Evolutionary conservation across 108 stramenopile genomes (phyloP), one percentile per base, ranked within the genome.

Genomic region (Discostella stelligeroides): DNA sequence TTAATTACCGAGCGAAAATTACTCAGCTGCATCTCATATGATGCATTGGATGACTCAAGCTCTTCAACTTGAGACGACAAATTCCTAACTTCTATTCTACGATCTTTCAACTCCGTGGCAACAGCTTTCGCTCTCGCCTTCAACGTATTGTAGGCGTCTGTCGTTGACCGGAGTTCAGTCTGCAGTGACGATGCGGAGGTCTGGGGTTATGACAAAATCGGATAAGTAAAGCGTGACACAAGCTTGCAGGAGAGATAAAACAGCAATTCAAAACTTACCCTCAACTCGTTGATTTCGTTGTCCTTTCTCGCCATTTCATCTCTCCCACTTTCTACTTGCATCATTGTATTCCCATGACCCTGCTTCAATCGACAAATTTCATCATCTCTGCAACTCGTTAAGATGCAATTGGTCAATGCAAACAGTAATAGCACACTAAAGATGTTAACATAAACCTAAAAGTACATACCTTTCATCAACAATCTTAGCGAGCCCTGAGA

Each of bases 31-130:
- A 82, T 80, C 15, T 80, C 65, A 23, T 88, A 60, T 10, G 51
- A 56, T 60, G 67, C 46, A 37, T 91, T 92, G 14, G 61, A 56
- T 27, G 70, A 64, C 27, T 70, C 75, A 40, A 90, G 46, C 39
- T 86, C 71, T 37, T 86, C 82, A 38, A 86, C 63, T 51, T 84
- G 67, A 0, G 80, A 61, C 20, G 65, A 37, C 53, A 95, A 62
- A 10, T 85, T 77, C 59, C 94, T 62, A 34, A 90, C 90, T 65
- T 92, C 91, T 14, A 79, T 71, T 63, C 94, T 82, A 20, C 91
- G 81, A 60, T 91, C 94, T 61, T 91, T 92, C 64, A 95, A 68
- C 66, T 95, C 94, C 28, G 77, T 80, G 3, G 94, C 94, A 24
- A 95, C 81, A 49, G 64, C 73, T 69, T 92, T 92, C 25, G 85